These are phyloP conservation scores for Fusarium zealandicum DNA, from an alignment of 2,329 filamentous ascomycete species.

Conservation along the genomic window DNA sequence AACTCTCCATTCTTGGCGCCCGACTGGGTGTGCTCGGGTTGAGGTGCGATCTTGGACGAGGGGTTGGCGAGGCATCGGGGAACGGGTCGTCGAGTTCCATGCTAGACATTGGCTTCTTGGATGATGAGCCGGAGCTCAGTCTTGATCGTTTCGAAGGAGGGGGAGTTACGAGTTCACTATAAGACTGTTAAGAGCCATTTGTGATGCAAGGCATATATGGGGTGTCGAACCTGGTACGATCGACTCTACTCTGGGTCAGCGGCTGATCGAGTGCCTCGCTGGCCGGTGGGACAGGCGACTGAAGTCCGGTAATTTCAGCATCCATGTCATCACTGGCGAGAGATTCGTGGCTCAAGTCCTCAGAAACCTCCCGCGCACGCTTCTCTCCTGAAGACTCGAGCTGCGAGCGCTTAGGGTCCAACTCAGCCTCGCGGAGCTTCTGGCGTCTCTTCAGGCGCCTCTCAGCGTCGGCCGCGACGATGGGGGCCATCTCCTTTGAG, in stretches of 20 bases:
- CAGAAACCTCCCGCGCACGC: conserved; percentile 30
- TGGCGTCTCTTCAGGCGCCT: conserved; percentile 40
- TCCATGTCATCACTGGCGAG: neutral
- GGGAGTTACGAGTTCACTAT: conserved; percentile 47
- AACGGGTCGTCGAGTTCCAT: conserved; percentile 24
- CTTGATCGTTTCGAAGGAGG: conserved; percentile 51
- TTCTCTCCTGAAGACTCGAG: conserved; percentile 30
- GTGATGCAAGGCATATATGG: neutral
- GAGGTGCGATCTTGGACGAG: conserved; percentile 17
- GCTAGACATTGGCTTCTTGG: conserved; percentile 24
- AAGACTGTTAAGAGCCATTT: conserved; percentile 18
- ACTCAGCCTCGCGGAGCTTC: conserved; percentile 35
- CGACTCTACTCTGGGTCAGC: conserved; percentile 14
- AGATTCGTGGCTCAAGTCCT: conserved; percentile 10
- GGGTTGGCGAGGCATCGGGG: conserved; percentile 35
- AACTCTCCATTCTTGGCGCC: conserved; percentile 6
- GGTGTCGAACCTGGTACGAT: conserved; percentile 33
- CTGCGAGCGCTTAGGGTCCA: conserved; percentile 27
- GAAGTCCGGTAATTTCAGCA: neutral
- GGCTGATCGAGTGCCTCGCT: conserved; percentile 18
- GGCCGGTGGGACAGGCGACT: neutral
- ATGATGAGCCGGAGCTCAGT: conserved; percentile 32
- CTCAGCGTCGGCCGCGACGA: conserved; percentile 52
- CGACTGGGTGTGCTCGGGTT: conserved; percentile 10
- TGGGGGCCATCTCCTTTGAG: conserved; percentile 57